phyloP scores from a whole-genome alignment of 805 yeast species.

The Saturnispora sanitii region DNA sequence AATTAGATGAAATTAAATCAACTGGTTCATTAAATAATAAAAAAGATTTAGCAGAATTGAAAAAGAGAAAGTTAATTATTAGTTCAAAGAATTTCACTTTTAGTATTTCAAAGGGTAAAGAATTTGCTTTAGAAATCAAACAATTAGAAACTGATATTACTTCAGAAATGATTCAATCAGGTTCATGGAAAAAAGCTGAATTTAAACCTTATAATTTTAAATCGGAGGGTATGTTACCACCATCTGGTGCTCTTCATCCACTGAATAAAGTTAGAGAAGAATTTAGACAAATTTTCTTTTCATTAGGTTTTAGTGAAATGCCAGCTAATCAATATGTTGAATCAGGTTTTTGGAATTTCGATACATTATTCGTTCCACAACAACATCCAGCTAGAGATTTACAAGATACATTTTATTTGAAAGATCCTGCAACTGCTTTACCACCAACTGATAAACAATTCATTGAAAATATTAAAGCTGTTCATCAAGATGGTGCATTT shows the following conservation, averaged over 20 bases:
- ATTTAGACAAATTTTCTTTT: conserved; percentile 93
- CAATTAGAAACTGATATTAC: conserved; percentile 90
- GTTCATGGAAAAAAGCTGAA: conserved; percentile 71
- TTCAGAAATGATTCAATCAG: conserved; percentile 77
- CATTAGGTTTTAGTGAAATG: conserved; percentile 98
- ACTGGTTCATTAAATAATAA: conserved; percentile 47
- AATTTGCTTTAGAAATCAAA: conserved; percentile 72
- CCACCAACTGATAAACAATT: conserved; percentile 74
- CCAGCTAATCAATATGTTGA: conserved; percentile 98
- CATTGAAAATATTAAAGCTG: conserved; percentile 68
- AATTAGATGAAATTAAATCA: conserved; percentile 45
- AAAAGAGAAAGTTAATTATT: conserved; percentile 80
- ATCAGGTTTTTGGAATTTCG: conserved; percentile 98
- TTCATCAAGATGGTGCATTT: conserved; percentile 81
- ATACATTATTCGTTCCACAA: conserved; percentile 93
- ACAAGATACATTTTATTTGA: conserved; percentile 96
- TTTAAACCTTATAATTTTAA: conserved; percentile 95
- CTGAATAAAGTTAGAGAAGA: conserved; percentile 94
- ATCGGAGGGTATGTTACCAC: conserved; percentile 83
- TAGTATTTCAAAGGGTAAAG: conserved; percentile 67
- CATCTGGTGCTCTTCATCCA: conserved; percentile 93
- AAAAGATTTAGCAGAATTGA: conserved; percentile 71
- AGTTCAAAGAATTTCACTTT: conserved; percentile 69
- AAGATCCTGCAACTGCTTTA: conserved; percentile 79
- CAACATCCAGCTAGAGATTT: conserved; percentile 99